Percentiles rank a stretch among this genome's conserved stretches.
phyloP scores from a whole-genome alignment of 352 stramenopile genomes.

The Phytophthora foliorum region DNA sequence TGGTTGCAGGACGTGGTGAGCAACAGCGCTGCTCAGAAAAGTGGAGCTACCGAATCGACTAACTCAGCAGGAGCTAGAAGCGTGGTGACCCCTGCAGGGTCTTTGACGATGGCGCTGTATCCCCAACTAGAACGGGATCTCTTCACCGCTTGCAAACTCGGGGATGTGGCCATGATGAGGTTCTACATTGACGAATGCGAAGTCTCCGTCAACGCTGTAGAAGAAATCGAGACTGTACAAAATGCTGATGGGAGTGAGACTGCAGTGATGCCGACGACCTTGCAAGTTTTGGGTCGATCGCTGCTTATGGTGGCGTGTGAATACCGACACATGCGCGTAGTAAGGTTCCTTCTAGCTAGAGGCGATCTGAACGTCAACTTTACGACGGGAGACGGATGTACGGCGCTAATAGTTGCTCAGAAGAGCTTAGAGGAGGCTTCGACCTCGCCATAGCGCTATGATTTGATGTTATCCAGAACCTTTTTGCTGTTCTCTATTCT shows the following conservation, averaged over 20 bases:
- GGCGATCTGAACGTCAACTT: conserved; percentile 33
- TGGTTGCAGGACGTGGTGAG: conserved; percentile 56
- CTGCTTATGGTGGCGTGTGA: conserved; percentile 48
- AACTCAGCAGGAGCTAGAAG: conserved; percentile 10
- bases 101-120: conserved; percentile 34
- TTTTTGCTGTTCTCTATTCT: too few relatives aligned
- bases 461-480: conserved; percentile 10
- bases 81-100: conserved; percentile 1
- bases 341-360: conserved; percentile 39
- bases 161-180: conserved; percentile 32
- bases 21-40: conserved; percentile 15
- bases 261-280: background rate
- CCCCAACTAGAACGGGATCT: conserved; percentile 47
- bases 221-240: conserved; percentile 10
- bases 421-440: conserved; percentile 7
- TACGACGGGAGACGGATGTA: conserved; percentile 18
- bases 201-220: conserved; percentile 46
- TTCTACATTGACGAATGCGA: conserved; percentile 55
- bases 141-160: conserved; percentile 34
- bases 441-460: conserved; percentile 8
- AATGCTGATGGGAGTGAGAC: background rate
- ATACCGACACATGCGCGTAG: conserved; percentile 10
- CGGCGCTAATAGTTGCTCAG: conserved; percentile 27
- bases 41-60: conserved; percentile 4
- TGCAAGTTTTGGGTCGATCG: conserved; percentile 10